Base-by-base conservation (phyloP, 176 grass and related monocot genomes). In the Ampelocalamus luodianensis region DNA sequence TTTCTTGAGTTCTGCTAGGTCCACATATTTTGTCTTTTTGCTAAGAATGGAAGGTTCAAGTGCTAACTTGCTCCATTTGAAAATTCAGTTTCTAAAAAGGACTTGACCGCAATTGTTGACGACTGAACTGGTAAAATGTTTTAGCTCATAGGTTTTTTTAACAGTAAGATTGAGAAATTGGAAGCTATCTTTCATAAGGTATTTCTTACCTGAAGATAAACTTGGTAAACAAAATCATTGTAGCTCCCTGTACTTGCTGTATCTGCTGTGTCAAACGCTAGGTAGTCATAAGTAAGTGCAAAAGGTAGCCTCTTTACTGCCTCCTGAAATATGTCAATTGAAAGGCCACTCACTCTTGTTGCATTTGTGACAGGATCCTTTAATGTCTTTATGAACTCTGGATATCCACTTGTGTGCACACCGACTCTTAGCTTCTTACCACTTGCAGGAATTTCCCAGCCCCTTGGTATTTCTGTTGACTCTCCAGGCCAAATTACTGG, bases 171-270 rank as follows among this genome's bases (percentile, higher is more conserved):
- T 34, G 32, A 34, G 32, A 34, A 34, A 34, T 34, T 34, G 32
- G 32, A 34, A 34, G 32, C 32, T 34, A 34, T 34, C 32, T 34
- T 34, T 34, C 32, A 34, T 34, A 34, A 34, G 32, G 32, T 34
- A 14, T 50, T 50, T 12, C 48, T 43, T 54, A 86, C 82, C 86
- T 72, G 34, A 60, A 88, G 88, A 78, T 85, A 82, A 76, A 93
- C 85, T 62, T 93, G 85, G 51, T 88, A 76, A n/a, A 93, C 77
- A 72, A 91, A 80, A 2, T 93, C 85, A 71, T 93, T 64, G 34
- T 88, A 91, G 22, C 22, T 56, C 14, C 87, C 82, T 10, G 8
- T 48, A n/a, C 58, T 34, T n/a, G 46, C 59, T 10, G 38, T 34
- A 34, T 34, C 32, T 61, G 40, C 0, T 15, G 29, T 15, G 50